phyloP scores from a whole-genome alignment of 345 rosid species.

The Moricandia arvensis region DNA sequence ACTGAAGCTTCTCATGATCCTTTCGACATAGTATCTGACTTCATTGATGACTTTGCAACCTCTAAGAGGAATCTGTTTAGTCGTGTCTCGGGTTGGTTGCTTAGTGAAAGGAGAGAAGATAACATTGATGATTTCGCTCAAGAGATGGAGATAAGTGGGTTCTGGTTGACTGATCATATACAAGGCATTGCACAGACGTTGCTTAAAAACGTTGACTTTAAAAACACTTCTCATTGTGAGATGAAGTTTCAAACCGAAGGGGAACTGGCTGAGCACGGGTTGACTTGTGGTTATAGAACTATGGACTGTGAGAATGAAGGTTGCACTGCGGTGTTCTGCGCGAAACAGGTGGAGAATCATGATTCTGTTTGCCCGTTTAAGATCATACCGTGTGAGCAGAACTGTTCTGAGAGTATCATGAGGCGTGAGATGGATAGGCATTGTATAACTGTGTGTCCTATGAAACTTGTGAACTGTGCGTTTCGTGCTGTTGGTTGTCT shows the following conservation, averaged over 20 bases:
- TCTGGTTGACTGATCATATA: conserved; percentile 67
- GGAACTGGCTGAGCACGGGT: conserved; percentile 53
- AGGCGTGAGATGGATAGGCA: conserved; percentile 90
- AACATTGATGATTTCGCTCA: conserved; percentile 80
- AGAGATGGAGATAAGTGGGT: conserved; percentile 78
- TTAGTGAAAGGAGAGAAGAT: conserved; percentile 85
- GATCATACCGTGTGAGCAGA: conserved; percentile 79
- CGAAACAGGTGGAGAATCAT: conserved; percentile 59
- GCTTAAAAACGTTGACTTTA: conserved; percentile 78
- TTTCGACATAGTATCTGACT: conserved; percentile 56
- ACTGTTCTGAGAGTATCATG: conserved; percentile 61
- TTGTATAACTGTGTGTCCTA: conserved; percentile 81
- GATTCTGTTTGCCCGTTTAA: conserved; percentile 76
- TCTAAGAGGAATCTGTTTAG: conserved; percentile 69
- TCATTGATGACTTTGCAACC: conserved; percentile 73
- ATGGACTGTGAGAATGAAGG: conserved; percentile 70
- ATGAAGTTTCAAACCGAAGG: conserved; percentile 52
- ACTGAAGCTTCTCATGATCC: conserved; percentile 66
- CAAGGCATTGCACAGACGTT: conserved; percentile 55
- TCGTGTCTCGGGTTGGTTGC: conserved; percentile 81
- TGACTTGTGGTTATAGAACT: conserved; percentile 57
- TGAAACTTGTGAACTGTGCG: conserved; percentile 84
- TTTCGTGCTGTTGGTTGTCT: conserved; percentile 79
- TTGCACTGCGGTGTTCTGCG: conserved; percentile 52
- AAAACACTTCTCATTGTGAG: conserved; percentile 61